These are phyloP conservation scores for Basipetospora chlamydospora DNA, from an alignment of 2,329 filamentous ascomycete genomes.

Conservation along the genomic window DNA sequence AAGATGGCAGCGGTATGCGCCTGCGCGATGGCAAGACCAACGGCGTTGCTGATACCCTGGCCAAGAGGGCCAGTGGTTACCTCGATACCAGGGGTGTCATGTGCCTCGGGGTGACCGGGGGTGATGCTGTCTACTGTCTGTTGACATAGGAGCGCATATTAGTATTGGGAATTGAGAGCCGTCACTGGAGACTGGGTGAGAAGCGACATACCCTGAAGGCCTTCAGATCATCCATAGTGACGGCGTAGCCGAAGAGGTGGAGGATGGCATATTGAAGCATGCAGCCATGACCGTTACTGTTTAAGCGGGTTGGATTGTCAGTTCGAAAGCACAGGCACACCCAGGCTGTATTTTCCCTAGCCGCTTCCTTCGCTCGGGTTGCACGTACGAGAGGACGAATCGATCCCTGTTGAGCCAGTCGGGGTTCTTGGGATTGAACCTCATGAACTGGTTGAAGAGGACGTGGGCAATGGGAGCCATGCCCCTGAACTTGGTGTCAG, in stretches of 20 bases:
- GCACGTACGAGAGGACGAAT: conserved; percentile 93
- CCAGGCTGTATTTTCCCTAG: no score
- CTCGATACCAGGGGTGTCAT: conserved; percentile 93
- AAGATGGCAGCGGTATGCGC: conserved; percentile 79
- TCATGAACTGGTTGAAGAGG: conserved; percentile 98
- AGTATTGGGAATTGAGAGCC: no score
- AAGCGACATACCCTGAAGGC: conserved; percentile 68
- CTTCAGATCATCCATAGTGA: conserved; percentile 88
- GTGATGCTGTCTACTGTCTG: conserved; percentile 52
- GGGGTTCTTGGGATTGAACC: conserved; percentile 98
- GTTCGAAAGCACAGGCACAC: no score
- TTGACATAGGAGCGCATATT: conserved; percentile 4
- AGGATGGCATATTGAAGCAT: conserved; percentile 99
- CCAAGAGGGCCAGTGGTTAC: conserved; percentile 96
- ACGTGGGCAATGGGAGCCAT: conserved; percentile 94
- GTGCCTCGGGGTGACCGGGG: conserved; percentile 88
- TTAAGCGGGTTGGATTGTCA: neutral
- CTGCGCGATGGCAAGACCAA: conserved; percentile 94
- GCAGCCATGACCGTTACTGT: conserved; percentile 93
- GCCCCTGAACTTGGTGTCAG: conserved; percentile 35
- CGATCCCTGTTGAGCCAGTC: conserved; percentile 94
- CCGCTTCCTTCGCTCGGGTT: no score
- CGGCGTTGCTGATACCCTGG: conserved; percentile 93
- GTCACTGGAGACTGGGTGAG: neutral
- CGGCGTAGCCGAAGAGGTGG: conserved; percentile 82